Base-by-base conservation (phyloP, 257 asterid species). In the Pogostemon cablin region DNA sequence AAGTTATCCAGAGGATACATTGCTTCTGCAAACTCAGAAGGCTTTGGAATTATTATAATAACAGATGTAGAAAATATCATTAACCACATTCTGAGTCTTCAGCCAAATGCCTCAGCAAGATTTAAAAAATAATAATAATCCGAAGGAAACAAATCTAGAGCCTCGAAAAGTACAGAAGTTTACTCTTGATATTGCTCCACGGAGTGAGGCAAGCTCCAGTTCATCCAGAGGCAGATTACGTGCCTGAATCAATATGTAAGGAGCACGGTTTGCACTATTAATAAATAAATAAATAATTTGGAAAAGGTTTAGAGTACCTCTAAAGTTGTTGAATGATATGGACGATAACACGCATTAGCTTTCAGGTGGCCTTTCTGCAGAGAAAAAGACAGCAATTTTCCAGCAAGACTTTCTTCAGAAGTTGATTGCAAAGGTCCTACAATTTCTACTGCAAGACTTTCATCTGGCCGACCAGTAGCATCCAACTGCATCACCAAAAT, bases 201-300 rank as follows among this genome's bases (percentile, higher is more conserved):
- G 96, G 62, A 95, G 95, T 58, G 99, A 95, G 76, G 98, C 96
- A 55, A 95, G 89, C 93, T 95, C 99, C 82, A 95, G 90, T 72
- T 91, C 99, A 83, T 95, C 99, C 80, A 95, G 79, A 66, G 98
- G 99, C 76, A 95, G 86, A 86, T 89, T 81, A 12, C 99, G 95
- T 60, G 89, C 86, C 99, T 95, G 84, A 65, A 79, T 76, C 78
- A 80, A 85, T 66, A 62, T 15, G 41, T 72, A 62, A 76, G 76
- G 70, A 69, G 61, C 41, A 71, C 12, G 40, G 68, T 56, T 72
- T 54, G 49, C 67, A 62, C 55, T 43, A 61, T 9, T 54, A 69
- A 55, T 57, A 32, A 46, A 15, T 0, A 46, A 79, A 43, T 43
- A 66, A 79, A 66, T 43, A 37, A 56, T 58, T 32, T 64, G 57